Percentiles rank a stretch among this genome's conserved stretches.
These are phyloP conservation scores for Adansonia digitata DNA, from an alignment of 345 rosid genomes.

Conservation along the genomic window DNA sequence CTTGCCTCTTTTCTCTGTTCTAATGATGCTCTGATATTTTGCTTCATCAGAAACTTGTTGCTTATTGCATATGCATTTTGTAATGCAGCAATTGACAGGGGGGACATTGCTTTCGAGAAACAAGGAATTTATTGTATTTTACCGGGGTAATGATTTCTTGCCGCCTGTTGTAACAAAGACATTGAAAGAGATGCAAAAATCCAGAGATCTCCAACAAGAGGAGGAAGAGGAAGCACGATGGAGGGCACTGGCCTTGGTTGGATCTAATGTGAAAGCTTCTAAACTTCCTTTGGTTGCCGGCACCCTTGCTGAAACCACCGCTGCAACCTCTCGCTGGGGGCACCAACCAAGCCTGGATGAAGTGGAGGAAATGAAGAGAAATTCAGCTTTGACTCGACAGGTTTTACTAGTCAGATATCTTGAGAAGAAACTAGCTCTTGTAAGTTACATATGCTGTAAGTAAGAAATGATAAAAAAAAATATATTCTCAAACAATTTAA, in stretches of 20 bases:
- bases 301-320: conserved; percentile 79
- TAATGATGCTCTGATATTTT: background rate
- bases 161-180: conserved; percentile 56
- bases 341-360: conserved; percentile 47
- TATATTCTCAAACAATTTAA: background rate
- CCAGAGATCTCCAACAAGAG: conserved; percentile 45
- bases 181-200: conserved; percentile 55
- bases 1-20: background rate
- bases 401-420: conserved; percentile 58
- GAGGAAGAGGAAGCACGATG: conserved; percentile 78
- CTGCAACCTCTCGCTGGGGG: conserved; percentile 80
- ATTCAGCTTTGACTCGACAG: conserved; percentile 42
- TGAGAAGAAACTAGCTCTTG: conserved; percentile 56
- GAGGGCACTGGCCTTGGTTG: conserved; percentile 31
- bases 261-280: conserved; percentile 31
- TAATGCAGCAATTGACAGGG: conserved; percentile 71
- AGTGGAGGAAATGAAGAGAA: conserved; percentile 59
- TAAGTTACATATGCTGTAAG: conserved; percentile 33
- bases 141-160: conserved; percentile 91
- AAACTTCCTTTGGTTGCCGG: conserved; percentile 61
- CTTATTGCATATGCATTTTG: conserved; percentile 20
- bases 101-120: conserved; percentile 79
- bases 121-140: conserved; percentile 86
- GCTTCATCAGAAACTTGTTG: background rate
- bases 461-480: background rate